Base-by-base conservation (phyloP, 2,329 filamentous ascomycete genomes). In the Tympanopsis confertula region DNA sequence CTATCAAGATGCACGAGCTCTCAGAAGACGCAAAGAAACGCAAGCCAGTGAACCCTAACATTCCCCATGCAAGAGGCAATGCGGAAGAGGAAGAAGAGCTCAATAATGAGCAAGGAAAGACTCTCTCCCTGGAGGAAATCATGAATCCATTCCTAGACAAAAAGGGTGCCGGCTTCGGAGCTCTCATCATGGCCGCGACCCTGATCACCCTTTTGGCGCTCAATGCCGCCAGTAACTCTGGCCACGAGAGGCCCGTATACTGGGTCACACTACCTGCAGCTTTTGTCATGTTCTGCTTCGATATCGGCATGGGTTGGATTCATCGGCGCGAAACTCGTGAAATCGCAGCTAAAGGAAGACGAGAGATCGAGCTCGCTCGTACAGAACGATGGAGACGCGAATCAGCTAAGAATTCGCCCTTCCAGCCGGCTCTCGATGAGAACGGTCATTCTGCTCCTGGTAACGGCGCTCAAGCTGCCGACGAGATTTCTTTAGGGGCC, bases 131-230 rank as follows among this genome's bases (percentile, higher is more conserved):
- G 0, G 78, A 82, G 44, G 80, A 86, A 48, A 82, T 86, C 47
- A 72, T 86, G 69, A 83, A 86, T 44, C 82, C 82, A 0, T 86
- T 80, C 41, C 54, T 86, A 0, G 81, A 86, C 49, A 81, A 74
- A 44, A 59, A 63, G 3, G 74, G 80, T 5, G 82, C 82, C 0
- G 60, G 62, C 0, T 78, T 84, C 39, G 80, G 79, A 1, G 74
- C 68, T 0, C 44, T 74, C 4, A 62, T 86, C 39, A 85, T 86
- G 78, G 67, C 76, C 2, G 65, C 63, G 0, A 82, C 80, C 0
- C 65, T 86, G 19, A 60, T 84, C 40, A 77, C 78, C 0, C 61
- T 86, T 0, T 59, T 86, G 2, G 73, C 67, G 0, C 50, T 85
- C 19, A 86, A 86, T 37, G 80, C 81, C 2, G 64, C 69, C 0